phyloP scores from a whole-genome alignment of 768 basidiomycete genomes.

The Rhodotorula paludigena region DNA sequence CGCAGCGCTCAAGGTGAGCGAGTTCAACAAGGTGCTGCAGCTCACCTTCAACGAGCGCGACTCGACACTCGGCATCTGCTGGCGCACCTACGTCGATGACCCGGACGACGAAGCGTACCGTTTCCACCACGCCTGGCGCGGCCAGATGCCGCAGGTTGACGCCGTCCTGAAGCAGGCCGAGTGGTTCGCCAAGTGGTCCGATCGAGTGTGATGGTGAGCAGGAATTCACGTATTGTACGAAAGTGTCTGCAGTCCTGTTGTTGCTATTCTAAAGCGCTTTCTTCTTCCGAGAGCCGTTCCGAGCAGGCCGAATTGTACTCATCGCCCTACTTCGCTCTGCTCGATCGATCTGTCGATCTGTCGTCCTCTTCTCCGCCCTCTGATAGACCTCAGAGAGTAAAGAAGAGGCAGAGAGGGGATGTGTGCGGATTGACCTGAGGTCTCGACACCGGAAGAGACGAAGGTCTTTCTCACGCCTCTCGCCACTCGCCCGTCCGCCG shows the following conservation, averaged over 20 bases:
- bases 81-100: not conserved
- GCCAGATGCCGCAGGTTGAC: not conserved
- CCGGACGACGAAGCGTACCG: conserved; percentile 5
- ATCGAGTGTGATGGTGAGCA: too few species aligned
- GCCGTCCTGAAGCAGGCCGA: conserved; percentile 1
- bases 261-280: not conserved
- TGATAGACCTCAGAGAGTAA: too few species aligned
- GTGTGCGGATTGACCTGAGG: too few species aligned
- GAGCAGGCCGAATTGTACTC: too few species aligned
- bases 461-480: too few species aligned
- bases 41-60: not conserved
- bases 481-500: too few species aligned
- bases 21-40: not conserved
- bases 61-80: conserved; percentile 19
- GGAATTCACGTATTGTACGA: not conserved
- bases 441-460: too few species aligned
- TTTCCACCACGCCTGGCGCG: conserved; percentile 5
- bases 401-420: too few species aligned
- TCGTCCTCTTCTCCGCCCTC: too few species aligned
- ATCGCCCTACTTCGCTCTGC: too few species aligned
- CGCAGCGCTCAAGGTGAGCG: not conserved
- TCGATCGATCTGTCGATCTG: too few species aligned
- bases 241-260: not conserved
- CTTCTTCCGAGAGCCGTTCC: too few species aligned
- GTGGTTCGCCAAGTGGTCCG: not conserved